Evolutionary conservation across 1,284 basidiomycete genomes (phyloP), one percentile per base, ranked within the genome.

Genomic region (Pterula multifida): DNA sequence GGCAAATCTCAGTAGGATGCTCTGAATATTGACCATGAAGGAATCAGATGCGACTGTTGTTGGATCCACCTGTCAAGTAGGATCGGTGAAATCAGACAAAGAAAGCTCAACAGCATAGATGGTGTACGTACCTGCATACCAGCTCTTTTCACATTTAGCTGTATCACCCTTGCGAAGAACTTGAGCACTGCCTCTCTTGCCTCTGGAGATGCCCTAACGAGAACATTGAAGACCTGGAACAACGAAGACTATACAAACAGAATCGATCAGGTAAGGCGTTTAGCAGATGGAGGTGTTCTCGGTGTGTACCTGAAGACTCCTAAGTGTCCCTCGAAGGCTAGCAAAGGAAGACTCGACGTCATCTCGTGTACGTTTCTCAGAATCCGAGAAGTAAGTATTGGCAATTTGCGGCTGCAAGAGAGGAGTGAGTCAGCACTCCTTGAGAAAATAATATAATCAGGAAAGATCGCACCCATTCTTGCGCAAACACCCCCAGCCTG

Each of bases 1-100:
- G n/a, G 92, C 87, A 57, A 99, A 90, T 19, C 84, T 79, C 39
- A 94, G 71, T 22, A 98, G 66, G 17, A 96, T 70, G 35, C 78
- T 77, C 60, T 94, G 90, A 36, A 95, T 59, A 59, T 98, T 98
- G 54, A 90, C 78, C 85, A 98, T 90, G 66, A 91, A 98, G 48
- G 88, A 85, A 61, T 99, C 95, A 0, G 83, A 85, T 0, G 93
- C 82, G 3, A 98, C 94, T 0, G 87, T 89, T 11, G 78, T 73
- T 1, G 82, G 78, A 53, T 95, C 86, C 28, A 98, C 88, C 78
- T 89, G 52, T 25, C 56, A 51, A 51, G 26, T n/a, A 22, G 49
- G 13, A 44, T 35, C 1, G 53, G 50, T 36, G 50, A 47, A 45
- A 28, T 13, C 2, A 3, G 15, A 25, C 22, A 3, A 15, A 54